Evolutionary conservation across 164 flowering plant species (phyloP).

Genomic region (Tetracentron sinense): DNA sequence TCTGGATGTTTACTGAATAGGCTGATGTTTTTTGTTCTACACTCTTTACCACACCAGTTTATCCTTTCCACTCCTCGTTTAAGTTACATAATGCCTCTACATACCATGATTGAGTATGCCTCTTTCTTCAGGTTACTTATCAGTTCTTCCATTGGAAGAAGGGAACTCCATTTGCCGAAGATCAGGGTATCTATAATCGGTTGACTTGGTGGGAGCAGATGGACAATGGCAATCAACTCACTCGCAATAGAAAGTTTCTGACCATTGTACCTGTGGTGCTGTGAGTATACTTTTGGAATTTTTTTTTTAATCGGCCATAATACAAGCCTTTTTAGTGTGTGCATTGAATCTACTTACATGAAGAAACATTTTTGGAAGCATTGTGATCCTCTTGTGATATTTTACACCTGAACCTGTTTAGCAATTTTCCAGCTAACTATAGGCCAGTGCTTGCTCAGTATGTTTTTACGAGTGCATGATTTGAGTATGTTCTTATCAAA

Average conservation of each 20-base stretch:
- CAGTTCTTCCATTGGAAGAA: conserved; percentile 78
- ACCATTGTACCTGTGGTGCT: conserved; percentile 71
- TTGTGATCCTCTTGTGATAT: neutral
- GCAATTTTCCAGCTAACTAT: neutral
- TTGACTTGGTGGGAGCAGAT: conserved; percentile 85
- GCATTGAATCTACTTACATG: neutral
- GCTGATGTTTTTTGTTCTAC: neutral
- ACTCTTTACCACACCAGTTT: no score
- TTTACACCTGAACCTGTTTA: neutral
- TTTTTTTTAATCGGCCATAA: no score
- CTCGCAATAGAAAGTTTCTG: conserved; percentile 66
- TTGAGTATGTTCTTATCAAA: no score
- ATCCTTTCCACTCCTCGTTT: neutral
- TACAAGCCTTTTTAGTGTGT: neutral
- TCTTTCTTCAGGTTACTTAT: conserved; percentile 49
- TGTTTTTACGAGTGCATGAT: no score
- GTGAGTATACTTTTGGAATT: conserved; percentile 45
- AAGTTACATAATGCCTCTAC: neutral
- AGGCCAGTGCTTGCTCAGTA: neutral
- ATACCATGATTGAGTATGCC: conserved; percentile 7
- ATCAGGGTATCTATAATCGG: conserved; percentile 65
- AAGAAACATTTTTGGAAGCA: neutral
- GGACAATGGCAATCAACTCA: conserved; percentile 70
- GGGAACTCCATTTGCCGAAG: conserved; percentile 76
- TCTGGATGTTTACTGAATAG: neutral